A percentile compares a stretch with the other conserved stretches of the same genome.
Conservation (phyloP, 441 rosid species). For the Gossypium gossypioides region DNA sequence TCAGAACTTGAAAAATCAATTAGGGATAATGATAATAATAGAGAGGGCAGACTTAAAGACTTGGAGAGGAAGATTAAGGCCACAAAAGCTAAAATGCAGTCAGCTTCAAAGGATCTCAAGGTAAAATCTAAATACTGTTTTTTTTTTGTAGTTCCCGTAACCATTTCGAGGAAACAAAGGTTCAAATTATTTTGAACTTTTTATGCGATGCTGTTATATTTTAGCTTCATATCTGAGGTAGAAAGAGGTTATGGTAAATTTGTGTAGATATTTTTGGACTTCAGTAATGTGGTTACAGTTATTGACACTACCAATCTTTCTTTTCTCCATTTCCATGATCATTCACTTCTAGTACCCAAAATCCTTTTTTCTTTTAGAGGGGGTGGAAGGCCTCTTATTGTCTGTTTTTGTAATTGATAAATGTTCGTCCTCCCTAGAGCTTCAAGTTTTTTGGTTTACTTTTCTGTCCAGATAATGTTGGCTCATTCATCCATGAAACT, state of each 20-base stretch:
- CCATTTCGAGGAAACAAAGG: neutral
- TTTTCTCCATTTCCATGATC: neutral
- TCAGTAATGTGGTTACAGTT: neutral
- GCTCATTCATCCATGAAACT: conserved; percentile 5
- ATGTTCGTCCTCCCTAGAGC: neutral
- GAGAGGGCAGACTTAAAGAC: conserved; percentile 73
- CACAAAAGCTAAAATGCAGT: conserved; percentile 67
- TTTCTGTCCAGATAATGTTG: neutral
- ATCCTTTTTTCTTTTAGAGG: neutral
- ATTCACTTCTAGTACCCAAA: neutral
- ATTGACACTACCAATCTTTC: neutral
- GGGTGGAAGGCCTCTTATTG: neutral
- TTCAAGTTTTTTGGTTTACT: neutral
- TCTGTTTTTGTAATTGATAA: neutral
- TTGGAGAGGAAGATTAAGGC: conserved; percentile 70
- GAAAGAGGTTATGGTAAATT: neutral
- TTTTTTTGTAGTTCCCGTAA: neutral
- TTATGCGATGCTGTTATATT: neutral
- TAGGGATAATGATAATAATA: conserved; percentile 69
- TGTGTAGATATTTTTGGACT: neutral
- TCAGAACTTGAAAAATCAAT: conserved; percentile 70
- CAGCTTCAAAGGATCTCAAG: conserved; percentile 78
- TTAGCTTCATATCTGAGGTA: neutral
- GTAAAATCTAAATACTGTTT: conserved; percentile 30
- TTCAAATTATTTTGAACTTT: neutral